These are phyloP conservation scores for Tranzscheliella williamsii DNA, from an alignment of 1,284 basidiomycete genomes.

Conservation along the genomic window DNA sequence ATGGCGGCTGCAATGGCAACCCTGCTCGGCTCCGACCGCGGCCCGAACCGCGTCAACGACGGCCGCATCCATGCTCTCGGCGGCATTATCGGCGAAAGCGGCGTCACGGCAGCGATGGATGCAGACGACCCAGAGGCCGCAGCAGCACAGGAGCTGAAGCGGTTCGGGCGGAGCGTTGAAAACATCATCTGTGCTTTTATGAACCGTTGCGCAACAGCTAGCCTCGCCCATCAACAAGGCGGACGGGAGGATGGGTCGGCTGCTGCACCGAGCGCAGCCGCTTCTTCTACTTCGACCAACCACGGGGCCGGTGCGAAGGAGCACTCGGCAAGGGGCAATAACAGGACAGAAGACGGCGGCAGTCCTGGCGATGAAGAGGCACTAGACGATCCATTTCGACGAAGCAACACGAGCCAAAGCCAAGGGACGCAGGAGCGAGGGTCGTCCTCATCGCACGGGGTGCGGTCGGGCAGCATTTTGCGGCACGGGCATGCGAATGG, in stretches of 20 bases:
- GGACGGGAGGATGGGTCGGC: background rate
- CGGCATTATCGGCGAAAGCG: slow-evolving; percentile 42
- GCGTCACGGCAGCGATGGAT: slow-evolving; percentile 36
- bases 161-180: slow-evolving; percentile 48
- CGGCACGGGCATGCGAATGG: background rate
- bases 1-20: slow-evolving; percentile 6
- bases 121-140: slow-evolving; percentile 46
- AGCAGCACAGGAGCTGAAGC: slow-evolving; percentile 47
- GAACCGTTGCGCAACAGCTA: slow-evolving; percentile 34
- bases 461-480: background rate
- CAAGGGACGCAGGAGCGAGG: background rate
- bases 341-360: background rate
- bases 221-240: background rate
- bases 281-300: background rate
- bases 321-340: no score
- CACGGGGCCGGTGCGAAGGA: background rate
- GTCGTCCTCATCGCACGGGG: no score
- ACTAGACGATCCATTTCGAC: slow-evolving; percentile 11
- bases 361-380: background rate
- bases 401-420: slow-evolving; percentile 1
- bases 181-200: slow-evolving; percentile 57
- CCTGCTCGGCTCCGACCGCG: slow-evolving; percentile 13
- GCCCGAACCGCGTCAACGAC: slow-evolving; percentile 44
- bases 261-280: background rate
- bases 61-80: slow-evolving; percentile 36